Conservation (phyloP, 768 basidiomycete genomes). For the Mycena maculata region DNA sequence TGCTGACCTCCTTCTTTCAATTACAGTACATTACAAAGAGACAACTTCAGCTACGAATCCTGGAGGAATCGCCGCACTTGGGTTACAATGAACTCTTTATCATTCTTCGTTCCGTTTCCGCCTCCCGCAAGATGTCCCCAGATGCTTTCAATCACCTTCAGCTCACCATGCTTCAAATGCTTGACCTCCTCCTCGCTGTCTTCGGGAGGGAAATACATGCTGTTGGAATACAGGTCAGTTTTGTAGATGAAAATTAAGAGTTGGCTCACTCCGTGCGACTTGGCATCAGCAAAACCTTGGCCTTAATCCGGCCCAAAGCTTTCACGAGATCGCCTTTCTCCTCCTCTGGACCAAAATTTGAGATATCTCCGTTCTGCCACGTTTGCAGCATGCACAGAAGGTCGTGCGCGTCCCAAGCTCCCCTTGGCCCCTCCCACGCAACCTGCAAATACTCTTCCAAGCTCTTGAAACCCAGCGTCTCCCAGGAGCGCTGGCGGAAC, state of each 20-base stretch:
- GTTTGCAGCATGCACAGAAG: slow-evolving; percentile 24
- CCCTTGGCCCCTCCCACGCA: slow-evolving; percentile 22
- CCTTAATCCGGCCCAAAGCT: slow-evolving; percentile 29
- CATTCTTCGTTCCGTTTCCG: slow-evolving; percentile 26
- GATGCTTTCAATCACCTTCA: slow-evolving; percentile 32
- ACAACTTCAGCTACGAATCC: too few species aligned
- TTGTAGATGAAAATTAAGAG: too few species aligned
- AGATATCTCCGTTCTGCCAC: slow-evolving; percentile 33
- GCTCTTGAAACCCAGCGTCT: slow-evolving; percentile 18
- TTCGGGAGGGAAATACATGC: slow-evolving; percentile 31
- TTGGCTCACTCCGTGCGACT: slow-evolving; percentile 31
- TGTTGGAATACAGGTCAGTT: too few species aligned
- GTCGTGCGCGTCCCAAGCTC: slow-evolving; percentile 31
- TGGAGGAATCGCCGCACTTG: slow-evolving; percentile 24
- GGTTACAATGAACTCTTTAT: slow-evolving; percentile 28
- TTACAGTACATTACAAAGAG: too few species aligned
- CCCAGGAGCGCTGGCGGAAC: slow-evolving; percentile 33
- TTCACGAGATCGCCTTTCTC: slow-evolving; percentile 29
- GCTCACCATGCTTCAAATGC: slow-evolving; percentile 25
- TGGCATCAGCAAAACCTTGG: slow-evolving; percentile 28
- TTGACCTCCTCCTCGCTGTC: slow-evolving; percentile 30
- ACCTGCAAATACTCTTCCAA: slow-evolving; percentile 27
- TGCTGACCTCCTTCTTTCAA: slow-evolving; percentile 39
- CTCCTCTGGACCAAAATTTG: slow-evolving; percentile 24
- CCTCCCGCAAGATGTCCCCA: slow-evolving; percentile 35